Conservation (phyloP, 108 stramenopile genomes). For the Cylindrotheca fusiformis region DNA sequence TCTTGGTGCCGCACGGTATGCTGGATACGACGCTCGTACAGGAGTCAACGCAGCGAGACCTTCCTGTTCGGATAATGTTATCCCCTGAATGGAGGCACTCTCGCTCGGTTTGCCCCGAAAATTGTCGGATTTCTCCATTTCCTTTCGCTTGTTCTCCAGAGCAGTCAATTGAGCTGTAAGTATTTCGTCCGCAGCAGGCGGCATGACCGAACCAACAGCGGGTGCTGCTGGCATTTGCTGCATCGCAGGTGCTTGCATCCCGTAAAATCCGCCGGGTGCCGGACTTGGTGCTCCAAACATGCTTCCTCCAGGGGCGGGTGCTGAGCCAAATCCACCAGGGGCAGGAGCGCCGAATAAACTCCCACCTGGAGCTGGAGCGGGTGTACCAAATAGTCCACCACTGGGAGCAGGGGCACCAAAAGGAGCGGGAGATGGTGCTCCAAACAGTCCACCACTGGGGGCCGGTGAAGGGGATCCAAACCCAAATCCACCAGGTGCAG, state of each 20-base stretch:
- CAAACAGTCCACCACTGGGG: conserved; percentile 67
- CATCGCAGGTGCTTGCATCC: conserved; percentile 29
- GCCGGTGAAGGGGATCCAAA: conserved; percentile 44
- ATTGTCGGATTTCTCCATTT: conserved; percentile 66
- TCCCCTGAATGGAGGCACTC: conserved; percentile 10
- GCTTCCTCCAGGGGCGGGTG: conserved; percentile 37
- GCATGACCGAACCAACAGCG: conserved; percentile 36
- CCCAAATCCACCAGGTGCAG: conserved; percentile 11
- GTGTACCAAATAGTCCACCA: conserved; percentile 38
- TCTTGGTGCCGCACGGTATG: conserved; percentile 49
- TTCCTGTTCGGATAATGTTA: conserved; percentile 30
- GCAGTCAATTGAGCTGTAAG: conserved; percentile 75
- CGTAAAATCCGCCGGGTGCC: conserved; percentile 44
- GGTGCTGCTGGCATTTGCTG: conserved; percentile 16
- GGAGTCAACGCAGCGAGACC: conserved; percentile 12
- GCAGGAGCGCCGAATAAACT: conserved; percentile 64
- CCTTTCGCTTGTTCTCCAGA: conserved; percentile 69
- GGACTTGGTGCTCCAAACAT: conserved; percentile 52
- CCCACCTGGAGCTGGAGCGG: conserved; percentile 49
- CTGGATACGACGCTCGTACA: conserved; percentile 6
- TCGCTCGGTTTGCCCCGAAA: conserved; percentile 54
- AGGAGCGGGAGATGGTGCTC: conserved; percentile 43
- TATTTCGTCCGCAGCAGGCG: conserved; percentile 66
- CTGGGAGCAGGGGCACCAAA: conserved; percentile 52
- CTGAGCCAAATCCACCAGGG: conserved; percentile 59